phyloP scores from a whole-genome alignment of 805 yeast species.

The Kluyveromyces lactis region DNA sequence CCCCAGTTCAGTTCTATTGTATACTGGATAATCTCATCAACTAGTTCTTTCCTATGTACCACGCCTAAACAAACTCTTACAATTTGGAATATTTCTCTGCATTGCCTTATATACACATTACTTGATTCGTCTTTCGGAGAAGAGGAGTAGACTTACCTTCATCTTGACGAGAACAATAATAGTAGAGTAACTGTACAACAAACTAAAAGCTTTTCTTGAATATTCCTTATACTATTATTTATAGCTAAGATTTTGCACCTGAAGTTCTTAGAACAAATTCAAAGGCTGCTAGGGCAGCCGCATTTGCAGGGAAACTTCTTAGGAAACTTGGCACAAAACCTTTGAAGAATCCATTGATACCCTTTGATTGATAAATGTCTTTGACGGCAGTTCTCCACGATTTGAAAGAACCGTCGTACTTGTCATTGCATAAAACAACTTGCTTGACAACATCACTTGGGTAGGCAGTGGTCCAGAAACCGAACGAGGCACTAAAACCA shows the following conservation, averaged over 20 bases:
- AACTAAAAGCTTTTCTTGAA: too few species aligned
- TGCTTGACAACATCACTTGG: conserved; percentile 88
- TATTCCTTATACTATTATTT: background rate
- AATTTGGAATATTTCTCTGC: too few species aligned
- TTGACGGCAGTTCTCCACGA: conserved; percentile 66
- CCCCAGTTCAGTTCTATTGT: too few species aligned
- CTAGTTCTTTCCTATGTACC: too few species aligned
- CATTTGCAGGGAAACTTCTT: conserved; percentile 89
- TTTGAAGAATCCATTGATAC: conserved; percentile 63
- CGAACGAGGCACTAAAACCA: conserved; percentile 72
- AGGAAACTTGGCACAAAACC: conserved; percentile 76
- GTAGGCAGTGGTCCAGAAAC: conserved; percentile 81
- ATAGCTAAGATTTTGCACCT: conserved; percentile 22
- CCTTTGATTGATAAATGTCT: conserved; percentile 54
- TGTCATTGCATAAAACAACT: conserved; percentile 71
- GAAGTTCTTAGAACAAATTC: conserved; percentile 66
- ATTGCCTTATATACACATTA: too few species aligned
- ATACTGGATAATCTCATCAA: too few species aligned
- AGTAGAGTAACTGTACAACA: too few species aligned
- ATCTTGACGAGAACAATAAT: too few species aligned
- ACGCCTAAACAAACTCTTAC: too few species aligned
- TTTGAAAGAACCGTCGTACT: conserved; percentile 60
- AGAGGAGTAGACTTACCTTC: too few species aligned
- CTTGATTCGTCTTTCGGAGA: too few species aligned
- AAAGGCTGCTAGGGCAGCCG: conserved; percentile 85